Evolutionary conservation across 1,284 basidiomycete species (phyloP).

Genomic region (Golubevia pallescens): DNA sequence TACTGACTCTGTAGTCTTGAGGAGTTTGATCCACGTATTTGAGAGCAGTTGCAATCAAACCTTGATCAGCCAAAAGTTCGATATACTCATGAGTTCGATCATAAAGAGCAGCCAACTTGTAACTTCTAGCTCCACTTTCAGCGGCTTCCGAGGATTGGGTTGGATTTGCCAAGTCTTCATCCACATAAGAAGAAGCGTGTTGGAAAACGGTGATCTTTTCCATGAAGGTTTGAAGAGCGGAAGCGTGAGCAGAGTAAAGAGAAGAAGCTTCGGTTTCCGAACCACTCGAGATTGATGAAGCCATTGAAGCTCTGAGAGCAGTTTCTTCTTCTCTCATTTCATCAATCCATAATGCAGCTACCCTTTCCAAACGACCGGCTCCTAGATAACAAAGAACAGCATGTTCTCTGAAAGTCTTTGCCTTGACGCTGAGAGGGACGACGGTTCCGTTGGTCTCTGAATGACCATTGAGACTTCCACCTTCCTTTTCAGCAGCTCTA

Average conservation of each 20-base stretch:
- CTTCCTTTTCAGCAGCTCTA: constrained; percentile 66
- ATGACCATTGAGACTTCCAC: constrained; percentile 1
- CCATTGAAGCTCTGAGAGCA: constrained; percentile 15
- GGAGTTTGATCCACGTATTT: constrained; percentile 83
- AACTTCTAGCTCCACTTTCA: constrained; percentile 72
- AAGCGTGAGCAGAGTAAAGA: constrained; percentile 80
- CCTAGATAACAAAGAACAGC: constrained; percentile 70
- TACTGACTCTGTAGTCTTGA: constrained; percentile 77
- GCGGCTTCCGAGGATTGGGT: constrained; percentile 66
- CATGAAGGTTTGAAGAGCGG: constrained; percentile 89
- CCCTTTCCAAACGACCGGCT: constrained; percentile 83
- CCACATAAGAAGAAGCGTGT: constrained; percentile 83
- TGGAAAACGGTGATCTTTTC: constrained; percentile 97
- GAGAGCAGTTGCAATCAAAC: constrained; percentile 81
- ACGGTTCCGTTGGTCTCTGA: not conserved
- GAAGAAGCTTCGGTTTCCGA: too few species aligned
- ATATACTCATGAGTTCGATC: constrained; percentile 96
- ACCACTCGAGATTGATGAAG: too few species aligned
- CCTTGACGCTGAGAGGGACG: too few species aligned
- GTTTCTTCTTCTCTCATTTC: constrained; percentile 86
- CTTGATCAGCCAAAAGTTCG: constrained; percentile 86
- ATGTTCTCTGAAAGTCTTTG: too few species aligned
- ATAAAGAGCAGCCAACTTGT: constrained; percentile 84
- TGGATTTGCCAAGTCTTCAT: constrained; percentile 74
- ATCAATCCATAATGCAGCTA: constrained; percentile 90